A percentile compares a stretch with the other conserved stretches of the same genome.
These are phyloP conservation scores for Trichoderma oligosporum DNA, from an alignment of 2,329 filamentous ascomycete genomes.

Conservation along the genomic window DNA sequence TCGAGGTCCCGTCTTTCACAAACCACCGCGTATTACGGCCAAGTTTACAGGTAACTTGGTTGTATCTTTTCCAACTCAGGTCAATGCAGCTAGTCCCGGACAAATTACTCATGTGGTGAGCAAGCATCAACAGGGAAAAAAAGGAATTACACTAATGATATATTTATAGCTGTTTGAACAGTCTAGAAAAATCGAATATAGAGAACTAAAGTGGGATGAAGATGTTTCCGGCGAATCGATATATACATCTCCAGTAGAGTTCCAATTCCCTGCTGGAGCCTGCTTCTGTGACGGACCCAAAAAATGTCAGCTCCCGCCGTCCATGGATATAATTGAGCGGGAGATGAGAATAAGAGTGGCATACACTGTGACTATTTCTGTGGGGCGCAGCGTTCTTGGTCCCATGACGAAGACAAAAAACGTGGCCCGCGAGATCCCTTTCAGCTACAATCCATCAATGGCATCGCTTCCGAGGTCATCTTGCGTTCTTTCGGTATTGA, in stretches of 20 bases:
- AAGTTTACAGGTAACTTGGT: conserved; percentile 5
- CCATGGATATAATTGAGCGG: neutral
- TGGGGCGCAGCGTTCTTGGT: conserved; percentile 1
- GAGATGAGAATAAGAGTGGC: neutral
- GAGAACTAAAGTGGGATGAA: neutral
- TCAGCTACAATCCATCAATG: neutral
- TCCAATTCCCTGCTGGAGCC: neutral
- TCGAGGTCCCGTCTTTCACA: conserved; percentile 9
- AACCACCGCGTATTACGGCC: conserved; percentile 12
- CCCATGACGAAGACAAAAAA: conserved; percentile 8
- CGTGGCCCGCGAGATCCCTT: neutral
- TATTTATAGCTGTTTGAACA: conserved; percentile 2
- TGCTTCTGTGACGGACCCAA: neutral
- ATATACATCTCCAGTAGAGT: conserved; percentile 9
- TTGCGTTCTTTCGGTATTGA: neutral
- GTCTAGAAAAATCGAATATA: conserved; percentile 1
- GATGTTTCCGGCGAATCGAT: neutral
- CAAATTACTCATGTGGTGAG: conserved; percentile 4
- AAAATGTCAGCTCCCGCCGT: conserved; percentile 1
- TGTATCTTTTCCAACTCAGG: conserved; percentile 7
- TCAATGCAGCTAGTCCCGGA: conserved; percentile 5
- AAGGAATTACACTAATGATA: neutral
- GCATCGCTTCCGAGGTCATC: neutral
- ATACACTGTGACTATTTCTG: neutral
- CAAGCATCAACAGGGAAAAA: neutral